phyloP scores from a whole-genome alignment of 2,329 filamentous ascomycete genomes.

The Fusarium lateritium region DNA sequence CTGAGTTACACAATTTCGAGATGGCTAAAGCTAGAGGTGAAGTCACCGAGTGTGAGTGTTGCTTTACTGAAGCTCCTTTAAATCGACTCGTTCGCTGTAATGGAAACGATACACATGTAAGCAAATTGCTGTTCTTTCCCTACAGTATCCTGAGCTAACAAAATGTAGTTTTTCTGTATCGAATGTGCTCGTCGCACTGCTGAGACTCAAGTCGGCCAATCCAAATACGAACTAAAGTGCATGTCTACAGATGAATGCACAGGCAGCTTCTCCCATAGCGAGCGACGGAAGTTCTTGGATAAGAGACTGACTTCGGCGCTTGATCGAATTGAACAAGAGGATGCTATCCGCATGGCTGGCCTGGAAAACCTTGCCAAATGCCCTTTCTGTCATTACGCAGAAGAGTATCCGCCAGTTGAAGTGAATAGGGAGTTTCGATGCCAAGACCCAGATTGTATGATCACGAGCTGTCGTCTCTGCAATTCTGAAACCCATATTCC shows the following conservation, averaged over 20 bases:
- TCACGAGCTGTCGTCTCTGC: conserved; percentile 78
- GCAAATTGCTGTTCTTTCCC: conserved; percentile 24
- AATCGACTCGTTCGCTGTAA: conserved; percentile 80
- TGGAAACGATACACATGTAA: conserved; percentile 66
- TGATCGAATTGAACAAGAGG: conserved; percentile 79
- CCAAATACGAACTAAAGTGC: conserved; percentile 78
- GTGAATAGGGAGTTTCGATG: conserved; percentile 82
- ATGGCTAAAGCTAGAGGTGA: conserved; percentile 64
- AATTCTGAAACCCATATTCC: conserved; percentile 79
- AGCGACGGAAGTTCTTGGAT: conserved; percentile 72
- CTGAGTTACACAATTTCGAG: conserved; percentile 58
- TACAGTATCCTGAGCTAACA: conserved; percentile 23
- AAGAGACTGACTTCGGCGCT: conserved; percentile 72
- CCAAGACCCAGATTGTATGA: conserved; percentile 73
- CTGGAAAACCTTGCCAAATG: conserved; percentile 82
- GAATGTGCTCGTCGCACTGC: conserved; percentile 76
- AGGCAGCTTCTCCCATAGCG: conserved; percentile 69
- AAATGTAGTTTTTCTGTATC: conserved; percentile 73
- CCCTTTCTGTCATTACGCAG: conserved; percentile 86
- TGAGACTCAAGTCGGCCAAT: conserved; percentile 76
- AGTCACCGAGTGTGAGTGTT: conserved; percentile 79
- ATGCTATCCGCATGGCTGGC: conserved; percentile 76
- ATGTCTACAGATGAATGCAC: conserved; percentile 78
- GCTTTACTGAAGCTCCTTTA: conserved; percentile 75
- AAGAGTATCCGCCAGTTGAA: conserved; percentile 77